These are phyloP conservation scores for Apiospora koreana DNA, from an alignment of 2,329 filamentous ascomycete genomes.

Conservation along the genomic window DNA sequence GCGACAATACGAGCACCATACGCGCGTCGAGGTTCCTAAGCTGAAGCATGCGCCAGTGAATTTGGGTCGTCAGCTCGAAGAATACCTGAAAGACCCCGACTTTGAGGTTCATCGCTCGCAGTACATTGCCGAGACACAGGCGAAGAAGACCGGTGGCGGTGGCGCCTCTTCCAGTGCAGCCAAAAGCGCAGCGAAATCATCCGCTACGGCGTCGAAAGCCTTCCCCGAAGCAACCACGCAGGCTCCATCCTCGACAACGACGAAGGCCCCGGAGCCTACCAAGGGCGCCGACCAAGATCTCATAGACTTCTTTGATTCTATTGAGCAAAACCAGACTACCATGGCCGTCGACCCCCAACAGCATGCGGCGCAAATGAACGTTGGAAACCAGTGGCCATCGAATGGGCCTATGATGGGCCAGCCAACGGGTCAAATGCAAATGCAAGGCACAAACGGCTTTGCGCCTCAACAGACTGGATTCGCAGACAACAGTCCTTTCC, in stretches of 20 bases:
- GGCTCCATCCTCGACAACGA: slow-evolving; percentile 31
- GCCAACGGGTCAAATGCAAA: slow-evolving; percentile 39
- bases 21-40: slow-evolving; percentile 91
- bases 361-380: slow-evolving; percentile 30
- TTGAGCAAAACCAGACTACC: slow-evolving; percentile 82
- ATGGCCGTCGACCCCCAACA: slow-evolving; percentile 50
- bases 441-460: slow-evolving; percentile 32
- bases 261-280: slow-evolving; percentile 47
- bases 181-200: slow-evolving; percentile 36
- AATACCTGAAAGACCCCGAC: slow-evolving; percentile 91
- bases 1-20: slow-evolving; percentile 88
- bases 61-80: slow-evolving; percentile 83
- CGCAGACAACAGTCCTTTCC: slow-evolving; percentile 42
- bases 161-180: slow-evolving; percentile 33
- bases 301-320: slow-evolving; percentile 94
- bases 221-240: slow-evolving; percentile 40
- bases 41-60: slow-evolving; percentile 96
- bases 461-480: slow-evolving; percentile 38
- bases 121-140: slow-evolving; percentile 85
- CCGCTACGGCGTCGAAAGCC: slow-evolving; percentile 42
- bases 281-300: slow-evolving; percentile 75
- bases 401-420: slow-evolving; percentile 34
- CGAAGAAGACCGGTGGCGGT: slow-evolving; percentile 54
- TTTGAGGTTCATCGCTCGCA: slow-evolving; percentile 93
- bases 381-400: slow-evolving; percentile 40